Conservation (phyloP, 441 rosid genomes). For the Capsella rubella region DNA sequence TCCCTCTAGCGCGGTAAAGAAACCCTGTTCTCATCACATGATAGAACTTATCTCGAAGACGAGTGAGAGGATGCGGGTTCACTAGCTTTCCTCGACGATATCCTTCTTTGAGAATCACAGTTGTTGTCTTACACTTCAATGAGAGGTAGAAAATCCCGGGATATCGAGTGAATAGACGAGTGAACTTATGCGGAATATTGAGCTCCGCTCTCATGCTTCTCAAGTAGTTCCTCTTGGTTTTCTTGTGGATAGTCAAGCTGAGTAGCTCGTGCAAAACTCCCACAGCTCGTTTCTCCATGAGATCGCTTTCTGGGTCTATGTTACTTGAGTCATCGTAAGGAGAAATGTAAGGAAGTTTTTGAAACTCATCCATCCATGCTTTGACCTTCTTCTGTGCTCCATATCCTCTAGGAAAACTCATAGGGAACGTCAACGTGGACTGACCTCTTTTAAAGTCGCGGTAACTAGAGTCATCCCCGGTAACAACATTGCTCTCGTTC, state of each 20-base stretch:
- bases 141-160: slow-evolving; percentile 97
- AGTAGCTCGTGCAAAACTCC: slow-evolving; percentile 89
- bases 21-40: slow-evolving; percentile 94
- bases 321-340: slow-evolving; percentile 83
- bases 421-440: slow-evolving; percentile 69
- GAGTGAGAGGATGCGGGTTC: slow-evolving; percentile 84
- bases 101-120: slow-evolving; percentile 86
- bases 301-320: slow-evolving; percentile 82
- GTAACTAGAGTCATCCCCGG: slow-evolving; percentile 55
- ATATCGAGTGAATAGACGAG: slow-evolving; percentile 87
- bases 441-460: slow-evolving; percentile 78
- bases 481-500: slow-evolving; percentile 52
- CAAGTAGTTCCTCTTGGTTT: slow-evolving; percentile 93
- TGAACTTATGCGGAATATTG: slow-evolving; percentile 85
- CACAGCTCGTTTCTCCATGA: slow-evolving; percentile 96
- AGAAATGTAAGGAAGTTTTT: slow-evolving; percentile 91
- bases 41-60: slow-evolving; percentile 72
- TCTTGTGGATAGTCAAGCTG: slow-evolving; percentile 92
- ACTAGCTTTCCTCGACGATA: slow-evolving; percentile 78
- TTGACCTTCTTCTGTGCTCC: slow-evolving; percentile 91
- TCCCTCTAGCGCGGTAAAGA: slow-evolving; percentile 77
- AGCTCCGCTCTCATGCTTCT: slow-evolving; percentile 89
- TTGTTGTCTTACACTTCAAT: slow-evolving; percentile 94
- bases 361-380: slow-evolving; percentile 98
- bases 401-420: slow-evolving; percentile 93